These are phyloP conservation scores for Aspergillus affinis DNA, from an alignment of 495 filamentous ascomycete species.

Conservation along the genomic window DNA sequence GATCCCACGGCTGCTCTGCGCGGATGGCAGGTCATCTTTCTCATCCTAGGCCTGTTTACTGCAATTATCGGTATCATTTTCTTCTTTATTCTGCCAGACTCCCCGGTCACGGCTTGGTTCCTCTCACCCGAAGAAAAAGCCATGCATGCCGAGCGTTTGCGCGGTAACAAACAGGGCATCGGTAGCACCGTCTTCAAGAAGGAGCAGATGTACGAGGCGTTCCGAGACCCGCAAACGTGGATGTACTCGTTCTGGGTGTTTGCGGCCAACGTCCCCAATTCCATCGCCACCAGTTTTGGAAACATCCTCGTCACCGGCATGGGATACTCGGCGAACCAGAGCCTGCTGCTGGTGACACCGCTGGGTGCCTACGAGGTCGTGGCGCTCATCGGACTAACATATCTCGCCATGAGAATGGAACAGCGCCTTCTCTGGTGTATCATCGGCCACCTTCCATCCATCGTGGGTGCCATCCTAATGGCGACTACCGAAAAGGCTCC, in stretches of 20 bases:
- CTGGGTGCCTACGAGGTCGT: slow-evolving; percentile 60
- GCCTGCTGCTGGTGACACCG: slow-evolving; percentile 59
- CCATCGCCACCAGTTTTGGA: slow-evolving; percentile 33
- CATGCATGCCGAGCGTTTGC: slow-evolving; percentile 55
- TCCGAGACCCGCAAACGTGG: slow-evolving; percentile 54
- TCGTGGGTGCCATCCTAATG: slow-evolving; percentile 56
- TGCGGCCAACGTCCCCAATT: slow-evolving; percentile 48
- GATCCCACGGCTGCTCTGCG: slow-evolving; percentile 29
- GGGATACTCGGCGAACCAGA: slow-evolving; percentile 42
- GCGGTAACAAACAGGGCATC: slow-evolving; percentile 57
- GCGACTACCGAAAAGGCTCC: slow-evolving; percentile 44
- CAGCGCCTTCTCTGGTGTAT: slow-evolving; percentile 27
- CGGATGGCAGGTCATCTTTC: slow-evolving; percentile 62
- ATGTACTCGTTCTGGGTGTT: slow-evolving; percentile 56
- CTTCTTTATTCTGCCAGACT: slow-evolving; percentile 59
- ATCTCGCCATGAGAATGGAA: slow-evolving; percentile 52
- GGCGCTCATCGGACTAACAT: slow-evolving; percentile 50
- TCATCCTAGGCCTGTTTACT: slow-evolving; percentile 58
- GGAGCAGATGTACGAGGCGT: slow-evolving; percentile 51
- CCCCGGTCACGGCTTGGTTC: slow-evolving; percentile 57
- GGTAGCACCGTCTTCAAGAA: slow-evolving; percentile 60
- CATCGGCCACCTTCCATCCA: slow-evolving; percentile 27
- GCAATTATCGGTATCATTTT: slow-evolving; percentile 50
- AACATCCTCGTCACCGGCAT: slow-evolving; percentile 31
- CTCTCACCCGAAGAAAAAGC: slow-evolving; percentile 53